These are phyloP conservation scores for Globisporangium cederbergense DNA, from an alignment of 352 stramenopile genomes.

Conservation along the genomic window DNA sequence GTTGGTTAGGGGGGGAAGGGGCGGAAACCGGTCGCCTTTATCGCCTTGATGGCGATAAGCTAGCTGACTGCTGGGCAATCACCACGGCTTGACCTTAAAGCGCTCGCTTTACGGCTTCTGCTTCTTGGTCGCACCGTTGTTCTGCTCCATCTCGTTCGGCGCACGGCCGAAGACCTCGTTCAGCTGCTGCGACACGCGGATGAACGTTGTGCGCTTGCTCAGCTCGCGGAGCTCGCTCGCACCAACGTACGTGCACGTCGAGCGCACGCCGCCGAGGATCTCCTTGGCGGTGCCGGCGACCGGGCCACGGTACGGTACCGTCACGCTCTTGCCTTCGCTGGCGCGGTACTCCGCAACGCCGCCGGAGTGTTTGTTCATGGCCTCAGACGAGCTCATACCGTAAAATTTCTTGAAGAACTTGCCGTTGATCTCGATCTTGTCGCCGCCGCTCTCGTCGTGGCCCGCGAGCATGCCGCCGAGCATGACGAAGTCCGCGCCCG, in stretches of 20 bases:
- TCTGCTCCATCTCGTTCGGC: constrained; percentile 72
- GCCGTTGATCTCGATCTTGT: constrained; percentile 69
- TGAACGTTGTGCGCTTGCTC: constrained; percentile 93
- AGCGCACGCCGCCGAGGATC: constrained; percentile 90
- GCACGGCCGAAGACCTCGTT: constrained; percentile 90
- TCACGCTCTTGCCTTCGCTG: constrained; percentile 90
- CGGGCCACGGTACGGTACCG: constrained; percentile 82
- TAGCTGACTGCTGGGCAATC: no score
- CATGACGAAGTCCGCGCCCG: constrained; percentile 92
- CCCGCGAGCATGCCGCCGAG: constrained; percentile 90
- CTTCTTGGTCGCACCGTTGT: constrained; percentile 41
- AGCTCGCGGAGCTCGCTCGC: constrained; percentile 88
- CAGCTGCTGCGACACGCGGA: constrained; percentile 90
- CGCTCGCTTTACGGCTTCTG: constrained; percentile 37
- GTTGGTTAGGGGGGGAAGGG: neutral
- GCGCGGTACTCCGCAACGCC: constrained; percentile 90
- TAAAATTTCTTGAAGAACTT: constrained; percentile 90
- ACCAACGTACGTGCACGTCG: constrained; percentile 92
- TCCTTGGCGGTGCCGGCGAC: constrained; percentile 83
- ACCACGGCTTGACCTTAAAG: neutral
- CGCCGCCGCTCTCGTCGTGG: constrained; percentile 88
- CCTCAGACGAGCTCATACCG: constrained; percentile 90
- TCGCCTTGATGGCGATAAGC: neutral
- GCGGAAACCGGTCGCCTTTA: neutral
- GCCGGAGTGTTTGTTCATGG: constrained; percentile 91